phyloP scores from a whole-genome alignment of 805 yeast genomes.

The Candida krabiensis region DNA sequence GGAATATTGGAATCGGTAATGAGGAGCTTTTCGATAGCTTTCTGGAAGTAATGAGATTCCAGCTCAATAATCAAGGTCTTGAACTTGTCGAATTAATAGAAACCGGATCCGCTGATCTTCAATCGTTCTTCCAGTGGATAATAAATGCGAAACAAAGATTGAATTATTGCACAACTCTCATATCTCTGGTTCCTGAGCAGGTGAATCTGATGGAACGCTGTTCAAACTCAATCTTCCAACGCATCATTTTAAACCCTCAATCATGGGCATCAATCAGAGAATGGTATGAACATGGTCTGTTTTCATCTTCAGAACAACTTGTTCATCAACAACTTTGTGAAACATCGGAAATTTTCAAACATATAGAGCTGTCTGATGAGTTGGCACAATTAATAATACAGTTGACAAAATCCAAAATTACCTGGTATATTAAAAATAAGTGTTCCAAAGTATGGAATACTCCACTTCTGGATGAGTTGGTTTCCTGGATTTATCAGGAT shows the following conservation, averaged over 20 bases:
- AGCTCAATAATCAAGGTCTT: constrained; percentile 15
- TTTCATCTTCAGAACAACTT: constrained; percentile 7
- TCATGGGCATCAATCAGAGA: constrained; percentile 11
- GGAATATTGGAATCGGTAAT: constrained; percentile 17
- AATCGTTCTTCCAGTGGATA: constrained; percentile 18
- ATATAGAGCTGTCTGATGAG: constrained; percentile 23
- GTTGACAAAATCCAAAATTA: constrained; percentile 39
- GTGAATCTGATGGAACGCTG: constrained; percentile 20
- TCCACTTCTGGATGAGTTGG: constrained; percentile 35
- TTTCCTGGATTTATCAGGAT: constrained; percentile 38
- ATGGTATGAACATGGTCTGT: constrained; percentile 18
- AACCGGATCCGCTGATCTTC: constrained; percentile 5
- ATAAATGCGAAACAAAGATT: constrained; percentile 10
- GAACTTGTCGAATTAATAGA: constrained; percentile 1
- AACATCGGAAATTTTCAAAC: constrained; percentile 18
- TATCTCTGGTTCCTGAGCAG: constrained; percentile 15
- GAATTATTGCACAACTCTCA: constrained; percentile 10
- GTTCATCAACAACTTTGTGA: constrained; percentile 15
- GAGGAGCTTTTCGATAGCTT: constrained; percentile 17
- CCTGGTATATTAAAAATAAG: constrained; percentile 26
- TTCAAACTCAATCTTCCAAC: constrained; percentile 25
- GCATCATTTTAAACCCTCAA: constrained; percentile 3
- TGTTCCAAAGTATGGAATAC: constrained; percentile 40
- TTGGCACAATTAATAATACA: constrained; percentile 34
- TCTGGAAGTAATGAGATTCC: constrained; percentile 14